Percentiles rank a stretch among this genome's conserved stretches.
These are phyloP conservation scores for Elymus sibiricus DNA, from an alignment of 176 grass and related monocot species.

Conservation along the genomic window DNA sequence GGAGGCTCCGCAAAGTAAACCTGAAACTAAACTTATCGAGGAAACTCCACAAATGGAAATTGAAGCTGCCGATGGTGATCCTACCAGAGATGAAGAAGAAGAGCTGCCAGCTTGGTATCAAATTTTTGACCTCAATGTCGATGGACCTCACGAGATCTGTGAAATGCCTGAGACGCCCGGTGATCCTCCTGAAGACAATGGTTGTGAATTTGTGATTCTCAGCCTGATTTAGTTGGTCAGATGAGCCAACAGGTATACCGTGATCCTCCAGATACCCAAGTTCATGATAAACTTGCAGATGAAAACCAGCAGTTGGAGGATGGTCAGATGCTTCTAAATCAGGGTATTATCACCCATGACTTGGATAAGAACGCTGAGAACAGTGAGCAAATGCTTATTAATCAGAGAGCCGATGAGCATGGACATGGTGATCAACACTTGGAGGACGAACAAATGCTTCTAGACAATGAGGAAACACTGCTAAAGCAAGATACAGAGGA, in stretches of 20 bases:
- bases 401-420: not conserved
- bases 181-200: constrained; percentile 15
- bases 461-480: not conserved
- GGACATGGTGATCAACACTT: constrained; percentile 16
- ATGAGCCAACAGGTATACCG: not conserved
- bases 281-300: constrained; percentile 2
- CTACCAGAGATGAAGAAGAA: constrained; percentile 33
- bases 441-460: not conserved
- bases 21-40: not conserved
- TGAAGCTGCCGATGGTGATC: constrained; percentile 12
- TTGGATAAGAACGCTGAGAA: not conserved
- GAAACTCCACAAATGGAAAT: constrained; percentile 10
- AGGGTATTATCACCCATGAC: not conserved
- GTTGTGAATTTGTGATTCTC: not conserved
- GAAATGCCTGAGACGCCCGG: constrained; percentile 14
- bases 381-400: not conserved
- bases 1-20: not conserved
- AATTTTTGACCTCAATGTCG: constrained; percentile 45
- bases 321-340: constrained; percentile 14
- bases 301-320: not conserved
- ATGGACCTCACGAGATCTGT: constrained; percentile 18
- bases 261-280: constrained; percentile 24
- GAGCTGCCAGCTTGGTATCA: constrained; percentile 32
- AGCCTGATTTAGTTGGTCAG: constrained; percentile 12
- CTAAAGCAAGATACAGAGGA: not conserved